phyloP scores from a whole-genome alignment of 2,329 filamentous ascomycete genomes.

The Colletotrichum sp. region DNA sequence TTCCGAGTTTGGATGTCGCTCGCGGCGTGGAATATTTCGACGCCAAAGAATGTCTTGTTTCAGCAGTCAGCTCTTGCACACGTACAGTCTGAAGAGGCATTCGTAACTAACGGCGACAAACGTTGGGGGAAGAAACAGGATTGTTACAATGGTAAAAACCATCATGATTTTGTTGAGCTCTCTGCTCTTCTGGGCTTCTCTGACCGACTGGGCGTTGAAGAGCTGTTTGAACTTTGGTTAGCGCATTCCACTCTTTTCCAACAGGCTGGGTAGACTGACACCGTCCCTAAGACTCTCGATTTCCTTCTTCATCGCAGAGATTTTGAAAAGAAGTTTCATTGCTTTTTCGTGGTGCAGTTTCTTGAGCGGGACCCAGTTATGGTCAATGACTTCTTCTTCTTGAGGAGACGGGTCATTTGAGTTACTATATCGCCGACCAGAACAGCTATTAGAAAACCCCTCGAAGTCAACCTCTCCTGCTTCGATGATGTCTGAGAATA shows the following conservation, averaged over 20 bases:
- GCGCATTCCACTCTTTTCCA: accelerated
- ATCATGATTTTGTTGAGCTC: not conserved
- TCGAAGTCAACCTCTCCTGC: not conserved
- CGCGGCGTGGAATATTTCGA: not conserved
- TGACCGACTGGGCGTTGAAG: not conserved
- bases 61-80: accelerated
- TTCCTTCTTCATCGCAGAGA: not conserved
- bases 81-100: accelerated
- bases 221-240: not conserved
- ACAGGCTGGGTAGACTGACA: no score
- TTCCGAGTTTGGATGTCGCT: not conserved
- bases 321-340: accelerated
- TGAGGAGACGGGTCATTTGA: no score
- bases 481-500: not conserved
- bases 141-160: not conserved
- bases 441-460: no score
- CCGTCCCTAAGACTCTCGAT: not conserved
- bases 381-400: accelerated
- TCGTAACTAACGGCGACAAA: not conserved
- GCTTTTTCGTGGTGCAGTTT: accelerated
- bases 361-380: not conserved
- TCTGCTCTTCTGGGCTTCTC: not conserved
- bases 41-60: not conserved
- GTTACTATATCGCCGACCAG: no score
- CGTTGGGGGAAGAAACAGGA: accelerated